Base-by-base conservation (phyloP, 768 basidiomycete genomes). In the Boletus subparvulus region DNA sequence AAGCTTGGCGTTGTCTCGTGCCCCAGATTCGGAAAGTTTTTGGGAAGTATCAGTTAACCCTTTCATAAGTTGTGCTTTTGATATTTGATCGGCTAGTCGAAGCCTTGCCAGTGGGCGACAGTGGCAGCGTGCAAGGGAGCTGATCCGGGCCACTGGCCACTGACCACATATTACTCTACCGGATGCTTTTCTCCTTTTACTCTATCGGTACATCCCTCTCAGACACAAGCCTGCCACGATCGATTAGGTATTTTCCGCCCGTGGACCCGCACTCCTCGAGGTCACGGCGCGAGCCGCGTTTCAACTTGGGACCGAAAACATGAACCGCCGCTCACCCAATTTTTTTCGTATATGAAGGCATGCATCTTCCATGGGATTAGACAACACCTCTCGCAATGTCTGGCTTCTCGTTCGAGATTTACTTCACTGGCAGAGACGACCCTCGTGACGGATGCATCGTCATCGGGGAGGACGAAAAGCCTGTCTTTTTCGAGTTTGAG, bases 381-480 rank as follows among this genome's bases (percentile, higher is more conserved):
- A 49, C 54, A 61, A 35, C 51, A 12, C 51, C 41, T 11, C 39
- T 54, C 50, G 39, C 61, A 51, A 72, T 75, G 77, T 69, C 66
- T 47, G 12, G 47, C 42, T 74, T 76, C 56, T 74, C 78, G 56
- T 86, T 78, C 70, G 74, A 80, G 66, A 72, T 90, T 35, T 88
- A 81, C 73, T 90, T 89, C 77, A 85, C 86, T 46, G 84, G 86
- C 53, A 75, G 76, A 66, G 84, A 85, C 69, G 80, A 90, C 73
- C 86, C 87, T 44, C 82, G 87, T 52, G 65, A 80, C 54, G 78
- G 77, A 55, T 86, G 84, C 67, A 78, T 83, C 55, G 73, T 89
- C 73, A 88, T 89, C 61, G 86, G 87, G 40, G 81, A 85, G 65
- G 83, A 82, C 70, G 75, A 73, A 33, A 78, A 75, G 61, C 80